Evolutionary conservation across 2,329 filamentous ascomycete genomes (phyloP), one percentile per base, ranked within the genome.

Genomic region (Monilinia fructigena): DNA sequence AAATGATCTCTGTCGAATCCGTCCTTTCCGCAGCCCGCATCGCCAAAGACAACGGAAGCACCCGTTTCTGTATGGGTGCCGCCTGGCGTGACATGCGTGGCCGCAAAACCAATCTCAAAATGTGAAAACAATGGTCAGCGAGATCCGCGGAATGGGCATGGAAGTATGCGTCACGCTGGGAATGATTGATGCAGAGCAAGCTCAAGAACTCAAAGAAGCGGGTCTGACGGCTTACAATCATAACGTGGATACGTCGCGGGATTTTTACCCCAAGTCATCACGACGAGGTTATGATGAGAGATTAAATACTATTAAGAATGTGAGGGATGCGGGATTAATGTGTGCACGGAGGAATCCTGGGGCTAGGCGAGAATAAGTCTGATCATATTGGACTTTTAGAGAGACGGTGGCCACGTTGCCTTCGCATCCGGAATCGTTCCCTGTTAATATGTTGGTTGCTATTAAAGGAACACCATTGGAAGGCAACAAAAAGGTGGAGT

Each of bases 61-160:
- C 92, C 11, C 86, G 93, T 2, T 97, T 97, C 83, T 97, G 93
- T 80, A 96, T 97, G 92, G 93, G 93, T 11, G 93, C 93, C 4
- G 93, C 93, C 0, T 97, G 93, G 93, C 83, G 93, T 48, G 93
- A 97, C 78, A 97, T 97, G 93, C 89, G 91, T 18, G 93, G 93
- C 23, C 89, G 93, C 71, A 95, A 93, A 79, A 92, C 89, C 55
- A 89, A 87, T 70, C 80, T 97, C 63, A 88, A 88, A 95, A 95
- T 77, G 89, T 97, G 77, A 91, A 91, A 75, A 86, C 85, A 63
- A 97, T 97, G 93, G 87, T 97, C 4, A 83, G 86, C 66, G 92
- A 92, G 0, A 91, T 97, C 26, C 84, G 89, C 35, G 89, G 79
- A 0, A 83, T 97, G 83, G 91, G 89, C 58, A 94, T 97, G 91